Percentiles rank a stretch among this genome's conserved stretches.
phyloP scores from a whole-genome alignment of 2,329 filamentous ascomycete genomes.

The Penicillium glabrum region DNA sequence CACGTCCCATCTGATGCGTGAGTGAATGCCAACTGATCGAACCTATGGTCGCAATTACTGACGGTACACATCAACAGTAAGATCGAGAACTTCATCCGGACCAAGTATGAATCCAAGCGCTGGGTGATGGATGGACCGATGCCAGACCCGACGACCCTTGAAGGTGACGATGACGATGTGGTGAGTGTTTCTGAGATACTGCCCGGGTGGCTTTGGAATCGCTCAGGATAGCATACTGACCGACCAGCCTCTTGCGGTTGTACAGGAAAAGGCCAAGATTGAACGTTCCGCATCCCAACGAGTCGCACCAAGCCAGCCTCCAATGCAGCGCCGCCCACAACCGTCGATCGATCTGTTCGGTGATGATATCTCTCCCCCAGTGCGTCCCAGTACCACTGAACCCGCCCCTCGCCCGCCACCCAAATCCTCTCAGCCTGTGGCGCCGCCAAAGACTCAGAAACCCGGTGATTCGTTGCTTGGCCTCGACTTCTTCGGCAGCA shows the following conservation, averaged over 20 bases:
- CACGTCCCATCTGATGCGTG: conserved; percentile 88
- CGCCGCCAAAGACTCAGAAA: conserved; percentile 60
- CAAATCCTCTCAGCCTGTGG: conserved; percentile 58
- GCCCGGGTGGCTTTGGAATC: not conserved
- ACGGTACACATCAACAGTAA: conserved; percentile 54
- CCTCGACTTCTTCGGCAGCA: conserved; percentile 83
- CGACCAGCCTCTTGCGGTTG: conserved; percentile 61
- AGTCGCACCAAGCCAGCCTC: conserved; percentile 47
- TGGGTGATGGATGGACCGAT: conserved; percentile 99
- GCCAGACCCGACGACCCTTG: conserved; percentile 86
- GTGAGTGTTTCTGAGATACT: conserved; percentile 48
- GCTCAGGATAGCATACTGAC: conserved; percentile 18
- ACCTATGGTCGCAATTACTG: not conserved
- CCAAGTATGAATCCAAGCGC: conserved; percentile 97
- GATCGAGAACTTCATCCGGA: conserved; percentile 99
- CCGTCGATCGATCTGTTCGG: conserved; percentile 77
- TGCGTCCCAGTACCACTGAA: conserved; percentile 71
- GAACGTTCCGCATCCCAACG: conserved; percentile 59
- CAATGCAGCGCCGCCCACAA: conserved; percentile 39
- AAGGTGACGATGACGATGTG: conserved; percentile 85
- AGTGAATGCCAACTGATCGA: conserved; percentile 23
- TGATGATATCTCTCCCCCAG: conserved; percentile 65
- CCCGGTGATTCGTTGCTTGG: conserved; percentile 83
- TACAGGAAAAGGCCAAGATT: conserved; percentile 70
- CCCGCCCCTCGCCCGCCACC: conserved; percentile 66